A percentile compares a stretch with the other conserved stretches of the same genome.
Conservation (phyloP, 331 rosid genomes). For the Saraca asoca region DNA sequence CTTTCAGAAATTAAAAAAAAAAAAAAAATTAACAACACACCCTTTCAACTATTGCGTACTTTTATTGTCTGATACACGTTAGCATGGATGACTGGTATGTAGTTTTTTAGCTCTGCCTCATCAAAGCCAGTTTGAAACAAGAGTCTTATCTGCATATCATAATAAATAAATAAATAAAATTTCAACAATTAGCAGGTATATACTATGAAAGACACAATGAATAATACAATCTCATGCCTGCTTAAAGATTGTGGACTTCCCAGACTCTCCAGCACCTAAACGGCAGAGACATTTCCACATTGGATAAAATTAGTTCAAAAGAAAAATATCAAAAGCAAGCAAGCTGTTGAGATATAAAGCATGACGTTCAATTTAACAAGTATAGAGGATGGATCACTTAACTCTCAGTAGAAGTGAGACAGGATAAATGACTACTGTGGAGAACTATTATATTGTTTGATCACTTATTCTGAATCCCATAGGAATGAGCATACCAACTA, state of each 20-base stretch:
- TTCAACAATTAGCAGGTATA: conserved; percentile 17
- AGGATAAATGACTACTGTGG: background rate
- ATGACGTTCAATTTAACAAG: conserved; percentile 3
- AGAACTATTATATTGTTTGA: background rate
- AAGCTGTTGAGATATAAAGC: background rate
- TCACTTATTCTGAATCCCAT: background rate
- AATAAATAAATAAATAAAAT: conserved; percentile 13
- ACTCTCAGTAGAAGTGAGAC: background rate
- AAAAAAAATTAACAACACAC: conserved; percentile 92
- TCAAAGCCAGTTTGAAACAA: conserved; percentile 94
- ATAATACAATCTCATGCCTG: conserved; percentile 58
- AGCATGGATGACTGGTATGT: conserved; percentile 92
- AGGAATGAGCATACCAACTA: background rate
- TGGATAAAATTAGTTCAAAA: conserved; percentile 18
- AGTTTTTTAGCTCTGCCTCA: conserved; percentile 90
- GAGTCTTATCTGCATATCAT: conserved; percentile 75
- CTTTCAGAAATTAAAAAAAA: conserved; percentile 44
- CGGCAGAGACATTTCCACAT: conserved; percentile 27
- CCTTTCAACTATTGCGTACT: conserved; percentile 99
- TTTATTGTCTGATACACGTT: conserved; percentile 99
- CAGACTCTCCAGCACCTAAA: conserved; percentile 97
- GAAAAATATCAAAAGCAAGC: background rate
- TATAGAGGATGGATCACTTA: background rate
- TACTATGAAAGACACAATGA: conserved; percentile 18
- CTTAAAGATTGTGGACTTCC: conserved; percentile 96